These are phyloP conservation scores for Plantago elongata DNA, from an alignment of 257 asterid genomes.

Conservation along the genomic window DNA sequence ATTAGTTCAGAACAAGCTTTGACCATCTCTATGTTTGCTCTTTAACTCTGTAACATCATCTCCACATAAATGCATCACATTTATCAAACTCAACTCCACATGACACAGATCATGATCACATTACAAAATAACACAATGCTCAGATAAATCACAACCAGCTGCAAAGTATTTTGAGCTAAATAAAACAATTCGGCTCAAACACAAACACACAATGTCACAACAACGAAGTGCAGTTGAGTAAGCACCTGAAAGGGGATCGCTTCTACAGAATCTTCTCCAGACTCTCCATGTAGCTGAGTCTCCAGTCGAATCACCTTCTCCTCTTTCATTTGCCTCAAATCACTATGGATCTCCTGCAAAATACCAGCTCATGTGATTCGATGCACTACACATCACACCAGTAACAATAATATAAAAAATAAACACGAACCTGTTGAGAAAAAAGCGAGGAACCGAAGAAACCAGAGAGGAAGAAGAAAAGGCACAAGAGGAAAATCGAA, in stretches of 20 bases:
- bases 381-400: neutral
- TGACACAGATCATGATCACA: too few species aligned
- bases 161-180: neutral
- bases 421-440: conserved; percentile 50
- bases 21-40: too few species aligned
- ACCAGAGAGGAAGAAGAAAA: conserved; percentile 79
- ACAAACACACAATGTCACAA: neutral
- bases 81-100: too few species aligned
- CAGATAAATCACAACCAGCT: neutral
- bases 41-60: too few species aligned
- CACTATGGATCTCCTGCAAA: conserved; percentile 38
- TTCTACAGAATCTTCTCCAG: conserved; percentile 55
- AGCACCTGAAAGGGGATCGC: conserved; percentile 73
- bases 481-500: conserved; percentile 57
- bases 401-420: neutral
- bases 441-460: conserved; percentile 73
- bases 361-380: conserved; percentile 7
- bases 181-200: neutral
- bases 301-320: conserved; percentile 31
- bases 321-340: conserved; percentile 39
- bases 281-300: conserved; percentile 53
- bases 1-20: too few species aligned
- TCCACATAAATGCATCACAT: too few species aligned
- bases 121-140: too few species aligned
- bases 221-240: neutral